Evolutionary conservation across 176 grass and related monocot genomes (phyloP).

Genomic region (Cocos nucifera): DNA sequence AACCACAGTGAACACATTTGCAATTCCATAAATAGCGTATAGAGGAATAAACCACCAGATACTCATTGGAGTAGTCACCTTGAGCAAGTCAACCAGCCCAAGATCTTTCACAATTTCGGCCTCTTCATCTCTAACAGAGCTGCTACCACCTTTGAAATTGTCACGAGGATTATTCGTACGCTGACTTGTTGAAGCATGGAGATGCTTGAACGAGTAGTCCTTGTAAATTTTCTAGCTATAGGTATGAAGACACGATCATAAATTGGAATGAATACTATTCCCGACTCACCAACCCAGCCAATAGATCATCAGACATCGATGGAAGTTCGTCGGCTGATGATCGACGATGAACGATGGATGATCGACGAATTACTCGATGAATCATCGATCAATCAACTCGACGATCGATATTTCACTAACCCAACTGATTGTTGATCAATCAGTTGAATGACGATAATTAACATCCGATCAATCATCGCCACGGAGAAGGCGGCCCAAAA

Average conservation of each 20-base stretch:
- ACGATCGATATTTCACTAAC: too few species aligned
- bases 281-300: too few species aligned
- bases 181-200: conserved; percentile 64
- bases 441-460: too few species aligned
- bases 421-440: too few species aligned
- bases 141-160: conserved; percentile 28
- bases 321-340: too few species aligned
- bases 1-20: conserved; percentile 60
- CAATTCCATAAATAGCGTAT: conserved; percentile 41
- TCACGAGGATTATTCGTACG: conserved; percentile 27
- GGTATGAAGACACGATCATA: not conserved
- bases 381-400: too few species aligned
- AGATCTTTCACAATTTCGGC: conserved; percentile 28
- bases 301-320: too few species aligned
- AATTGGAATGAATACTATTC: not conserved
- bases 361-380: too few species aligned
- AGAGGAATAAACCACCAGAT: conserved; percentile 77
- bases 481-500: too few species aligned
- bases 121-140: conserved; percentile 45
- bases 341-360: too few species aligned
- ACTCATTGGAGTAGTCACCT: conserved; percentile 41
- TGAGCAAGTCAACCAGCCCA: conserved; percentile 22
- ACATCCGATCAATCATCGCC: too few species aligned
- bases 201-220: conserved; percentile 22
- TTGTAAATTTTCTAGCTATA: not conserved